Evolutionary conservation across 2,329 filamentous ascomycete species (phyloP), one percentile per base, ranked within the genome.

Genomic region (Neoarthrinium moseri): DNA sequence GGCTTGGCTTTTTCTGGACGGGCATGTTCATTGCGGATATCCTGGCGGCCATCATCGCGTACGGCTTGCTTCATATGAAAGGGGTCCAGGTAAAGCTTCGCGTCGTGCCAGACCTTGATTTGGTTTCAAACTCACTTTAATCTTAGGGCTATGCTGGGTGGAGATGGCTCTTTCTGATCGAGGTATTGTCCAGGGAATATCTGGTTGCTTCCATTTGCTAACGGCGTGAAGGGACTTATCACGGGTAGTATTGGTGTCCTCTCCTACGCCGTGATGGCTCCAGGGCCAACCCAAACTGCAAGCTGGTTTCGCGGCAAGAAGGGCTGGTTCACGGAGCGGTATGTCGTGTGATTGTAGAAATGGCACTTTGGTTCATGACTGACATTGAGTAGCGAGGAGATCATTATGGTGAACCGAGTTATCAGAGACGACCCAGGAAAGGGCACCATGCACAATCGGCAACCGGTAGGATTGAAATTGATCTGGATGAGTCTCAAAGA

Each of bases 391-490:
- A 61, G 57, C 12, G 78, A 82, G 55, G 71, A 79, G 38, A 63
- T 64, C 22, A 83, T 83, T 39, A 69, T 83, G 15, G 78, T 83
- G 6, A 83, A 81, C 51, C 70, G 81, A 3, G 56, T 70, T 2
- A 62, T 71, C 6, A 71, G 80, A 17, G 41, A 44, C 17, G 41
- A 44, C 12, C 41, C 41, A 23, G 21, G 41, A n/a, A 44, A 44
- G 13, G 32, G 41, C 6, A 44, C 41, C 3, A 44, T 44, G 41
- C 41, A 44, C 21, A 44, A 44, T 20, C 41, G 41, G 17, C 32
- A 44, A 20, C 41, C 41, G 5, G 27, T 44, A n/a, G 26, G 30
- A 6, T 17, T 44, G 15, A 22, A 15, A 20, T 21, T 44, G 21
- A 36, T 44, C 6, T 44, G 41, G 41, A 44, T 44, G 41, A 44